Conservation (phyloP, 2,329 filamentous ascomycete species). For the Cladosporium sp. region DNA sequence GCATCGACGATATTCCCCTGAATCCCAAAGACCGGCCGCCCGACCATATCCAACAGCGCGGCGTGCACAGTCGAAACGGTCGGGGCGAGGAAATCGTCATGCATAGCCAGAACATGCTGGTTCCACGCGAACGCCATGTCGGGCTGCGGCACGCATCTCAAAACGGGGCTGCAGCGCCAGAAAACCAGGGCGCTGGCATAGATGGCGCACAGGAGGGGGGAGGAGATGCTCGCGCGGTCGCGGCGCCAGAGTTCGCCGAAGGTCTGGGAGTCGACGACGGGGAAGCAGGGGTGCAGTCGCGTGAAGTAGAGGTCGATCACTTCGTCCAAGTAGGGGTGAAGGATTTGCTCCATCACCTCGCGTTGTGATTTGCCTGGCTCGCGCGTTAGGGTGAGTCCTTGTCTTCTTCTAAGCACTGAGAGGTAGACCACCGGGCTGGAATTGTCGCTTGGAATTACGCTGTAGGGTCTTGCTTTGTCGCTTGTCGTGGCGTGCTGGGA, state of each 20-base stretch:
- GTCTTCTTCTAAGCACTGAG: conserved; percentile 43
- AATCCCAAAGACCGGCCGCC: conserved; percentile 37
- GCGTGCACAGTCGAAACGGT: conserved; percentile 37
- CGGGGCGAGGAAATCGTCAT: conserved; percentile 41
- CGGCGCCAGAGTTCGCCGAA: conserved; percentile 34
- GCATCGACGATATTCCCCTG: conserved; percentile 50
- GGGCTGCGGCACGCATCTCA: conserved; percentile 35
- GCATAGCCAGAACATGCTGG: conserved; percentile 36
- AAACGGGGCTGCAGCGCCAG: conserved; percentile 34
- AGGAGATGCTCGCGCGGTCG: conserved; percentile 32
- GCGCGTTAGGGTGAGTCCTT: not conserved
- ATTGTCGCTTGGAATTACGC: conserved; percentile 45
- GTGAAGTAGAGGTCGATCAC: conserved; percentile 44
- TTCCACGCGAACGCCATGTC: conserved; percentile 39
- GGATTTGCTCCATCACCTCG: conserved; percentile 39
- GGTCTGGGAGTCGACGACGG: conserved; percentile 36
- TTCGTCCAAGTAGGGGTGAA: conserved; percentile 36
- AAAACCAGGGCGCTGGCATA: conserved; percentile 34
- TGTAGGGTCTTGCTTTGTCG: conserved; percentile 39
- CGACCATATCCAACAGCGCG: conserved; percentile 38
- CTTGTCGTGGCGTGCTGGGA: conserved; percentile 28
- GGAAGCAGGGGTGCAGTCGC: conserved; percentile 35
- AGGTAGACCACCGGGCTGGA: conserved; percentile 39
- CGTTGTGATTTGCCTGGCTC: conserved; percentile 36
- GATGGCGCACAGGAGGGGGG: conserved; percentile 36